phyloP scores from a whole-genome alignment of 2,329 filamentous ascomycete species.

The Fusarium graminum region DNA sequence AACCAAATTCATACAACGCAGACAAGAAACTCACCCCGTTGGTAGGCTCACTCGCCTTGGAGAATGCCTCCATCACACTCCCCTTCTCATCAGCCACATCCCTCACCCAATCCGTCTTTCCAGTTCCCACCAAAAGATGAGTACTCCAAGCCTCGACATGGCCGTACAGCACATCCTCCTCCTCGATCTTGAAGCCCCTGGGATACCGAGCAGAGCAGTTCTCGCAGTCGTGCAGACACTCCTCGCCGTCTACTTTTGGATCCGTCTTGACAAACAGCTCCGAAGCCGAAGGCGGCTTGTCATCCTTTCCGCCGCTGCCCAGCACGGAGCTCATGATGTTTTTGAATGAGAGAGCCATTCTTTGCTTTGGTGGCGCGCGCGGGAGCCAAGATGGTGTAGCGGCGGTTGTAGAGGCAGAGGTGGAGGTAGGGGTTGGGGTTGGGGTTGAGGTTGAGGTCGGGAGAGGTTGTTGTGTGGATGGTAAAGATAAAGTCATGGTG shows the following conservation, averaged over 20 bases:
- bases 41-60: slow-evolving; percentile 66
- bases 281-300: slow-evolving; percentile 49
- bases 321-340: slow-evolving; percentile 52
- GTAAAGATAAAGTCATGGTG: slow-evolving; percentile 25
- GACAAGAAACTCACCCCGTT: slow-evolving; percentile 72
- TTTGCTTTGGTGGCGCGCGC: slow-evolving; percentile 54
- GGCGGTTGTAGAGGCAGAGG: slow-evolving; percentile 28
- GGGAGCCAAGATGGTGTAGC: slow-evolving; percentile 36
- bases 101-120: slow-evolving; percentile 93
- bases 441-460: not conserved
- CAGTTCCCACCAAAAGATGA: slow-evolving; percentile 92
- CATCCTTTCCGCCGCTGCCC: slow-evolving; percentile 38
- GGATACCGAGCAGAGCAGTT: slow-evolving; percentile 85
- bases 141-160: slow-evolving; percentile 88
- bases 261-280: slow-evolving; percentile 80
- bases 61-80: slow-evolving; percentile 84
- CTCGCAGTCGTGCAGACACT: slow-evolving; percentile 88
- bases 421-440: not conserved
- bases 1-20: slow-evolving; percentile 5
- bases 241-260: slow-evolving; percentile 85
- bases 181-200: slow-evolving; percentile 77
- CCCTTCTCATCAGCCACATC: slow-evolving; percentile 90
- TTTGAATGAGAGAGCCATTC: slow-evolving; percentile 59
- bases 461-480: too few relatives aligned
- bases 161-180: slow-evolving; percentile 84